Conservation (phyloP, 164 flowering plant species). For the Aristolochia contorta region DNA sequence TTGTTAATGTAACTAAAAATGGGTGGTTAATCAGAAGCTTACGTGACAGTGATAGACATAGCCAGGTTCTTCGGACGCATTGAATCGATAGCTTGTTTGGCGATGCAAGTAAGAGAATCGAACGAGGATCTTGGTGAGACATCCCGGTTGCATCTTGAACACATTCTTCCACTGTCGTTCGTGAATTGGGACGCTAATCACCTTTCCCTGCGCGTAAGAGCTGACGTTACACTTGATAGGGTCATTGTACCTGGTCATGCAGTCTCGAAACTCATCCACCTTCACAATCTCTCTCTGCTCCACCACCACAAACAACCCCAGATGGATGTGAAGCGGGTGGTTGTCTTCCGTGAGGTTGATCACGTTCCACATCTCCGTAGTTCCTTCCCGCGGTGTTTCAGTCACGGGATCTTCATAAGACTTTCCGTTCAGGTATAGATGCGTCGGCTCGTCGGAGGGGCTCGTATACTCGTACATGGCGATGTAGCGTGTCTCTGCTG, state of each 20-base stretch:
- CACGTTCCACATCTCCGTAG: conserved; percentile 74
- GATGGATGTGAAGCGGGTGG: conserved; percentile 82
- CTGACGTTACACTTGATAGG: conserved; percentile 46
- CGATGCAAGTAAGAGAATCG: conserved; percentile 51
- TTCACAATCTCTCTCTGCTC: conserved; percentile 47
- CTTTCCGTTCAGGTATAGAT: conserved; percentile 58
- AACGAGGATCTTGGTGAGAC: conserved; percentile 53
- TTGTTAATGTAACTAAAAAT: neutral
- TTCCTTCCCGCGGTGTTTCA: conserved; percentile 59
- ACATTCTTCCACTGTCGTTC: conserved; percentile 93
- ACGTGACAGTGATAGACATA: conserved; percentile 95
- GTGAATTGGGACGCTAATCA: conserved; percentile 31
- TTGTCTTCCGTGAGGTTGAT: conserved; percentile 90
- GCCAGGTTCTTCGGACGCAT: conserved; percentile 71
- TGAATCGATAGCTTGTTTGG: conserved; percentile 56
- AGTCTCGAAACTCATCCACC: conserved; percentile 35
- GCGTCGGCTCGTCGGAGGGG: conserved; percentile 54
- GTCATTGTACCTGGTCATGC: conserved; percentile 63
- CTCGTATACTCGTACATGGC: conserved; percentile 80
- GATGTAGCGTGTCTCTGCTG: conserved; percentile 41
- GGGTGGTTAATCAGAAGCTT: conserved; percentile 16
- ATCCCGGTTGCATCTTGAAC: conserved; percentile 74
- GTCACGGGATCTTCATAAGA: conserved; percentile 61
- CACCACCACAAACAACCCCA: conserved; percentile 51
- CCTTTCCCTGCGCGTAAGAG: conserved; percentile 44